Evolutionary conservation across 768 basidiomycete genomes (phyloP).

Genomic region (Rhizopogon vesiculosus): DNA sequence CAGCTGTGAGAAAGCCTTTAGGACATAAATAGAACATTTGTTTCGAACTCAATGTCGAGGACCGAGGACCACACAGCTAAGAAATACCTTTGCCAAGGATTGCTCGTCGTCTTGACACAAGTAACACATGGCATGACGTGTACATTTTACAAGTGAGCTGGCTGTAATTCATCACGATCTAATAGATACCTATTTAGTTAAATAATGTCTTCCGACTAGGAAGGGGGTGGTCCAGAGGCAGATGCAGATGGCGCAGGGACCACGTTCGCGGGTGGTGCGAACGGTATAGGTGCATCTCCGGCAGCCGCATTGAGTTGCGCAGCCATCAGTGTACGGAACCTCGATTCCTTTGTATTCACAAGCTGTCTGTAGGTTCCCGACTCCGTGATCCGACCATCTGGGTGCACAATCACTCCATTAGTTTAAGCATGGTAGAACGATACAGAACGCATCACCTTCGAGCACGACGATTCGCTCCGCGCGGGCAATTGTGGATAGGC

Average conservation of each 20-base stretch:
- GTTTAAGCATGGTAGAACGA: neutral
- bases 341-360: constrained; percentile 64
- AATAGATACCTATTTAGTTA: neutral
- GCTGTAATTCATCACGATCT: neutral
- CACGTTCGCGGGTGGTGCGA: neutral
- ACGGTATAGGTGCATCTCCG: constrained; percentile 5
- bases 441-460: constrained; percentile 49
- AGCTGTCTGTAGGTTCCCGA: constrained; percentile 78
- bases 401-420: neutral
- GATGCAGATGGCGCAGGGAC: neutral
- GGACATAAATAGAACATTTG: too few species aligned
- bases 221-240: neutral
- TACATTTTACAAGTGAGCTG: neutral
- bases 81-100: too few species aligned
- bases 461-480: constrained; percentile 89
- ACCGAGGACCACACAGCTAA: too few species aligned
- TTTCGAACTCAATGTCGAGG: too few species aligned
- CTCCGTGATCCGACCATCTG: constrained; percentile 77
- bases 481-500: constrained; percentile 84
- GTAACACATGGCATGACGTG: neutral
- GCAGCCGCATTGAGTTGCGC: constrained; percentile 67
- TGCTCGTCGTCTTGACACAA: too few species aligned
- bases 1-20: too few species aligned
- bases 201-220: neutral
- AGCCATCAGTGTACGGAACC: constrained; percentile 86